phyloP scores from a whole-genome alignment of 495 filamentous ascomycete genomes.

The Cercophora sp. region DNA sequence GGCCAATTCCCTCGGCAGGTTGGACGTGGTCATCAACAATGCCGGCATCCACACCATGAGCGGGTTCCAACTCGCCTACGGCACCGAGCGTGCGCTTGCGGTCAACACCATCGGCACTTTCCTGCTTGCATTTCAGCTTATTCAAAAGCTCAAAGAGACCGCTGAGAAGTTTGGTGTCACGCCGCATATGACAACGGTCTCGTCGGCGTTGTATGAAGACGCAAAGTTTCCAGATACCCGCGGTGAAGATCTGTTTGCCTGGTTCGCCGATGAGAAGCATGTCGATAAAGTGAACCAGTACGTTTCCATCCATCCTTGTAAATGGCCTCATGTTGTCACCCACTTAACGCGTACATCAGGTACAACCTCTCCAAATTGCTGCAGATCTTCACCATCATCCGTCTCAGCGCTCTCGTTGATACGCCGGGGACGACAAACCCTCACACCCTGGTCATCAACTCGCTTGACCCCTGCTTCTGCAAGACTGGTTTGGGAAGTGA shows the following conservation, averaged over 20 bases:
- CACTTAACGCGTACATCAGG: no score
- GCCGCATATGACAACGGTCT: not conserved
- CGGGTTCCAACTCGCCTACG: not conserved
- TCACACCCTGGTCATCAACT: conserved; percentile 19
- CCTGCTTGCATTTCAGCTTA: not conserved
- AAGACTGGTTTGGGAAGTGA: conserved; percentile 8
- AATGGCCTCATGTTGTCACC: no score
- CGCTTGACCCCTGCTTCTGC: conserved; percentile 19
- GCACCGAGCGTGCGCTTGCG: not conserved
- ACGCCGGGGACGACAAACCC: not conserved
- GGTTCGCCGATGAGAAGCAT: not conserved
- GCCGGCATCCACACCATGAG: not conserved
- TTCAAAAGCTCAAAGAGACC: not conserved
- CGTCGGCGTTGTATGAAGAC: not conserved
- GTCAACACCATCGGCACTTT: not conserved
- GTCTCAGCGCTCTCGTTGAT: conserved; percentile 12
- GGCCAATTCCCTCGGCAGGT: not conserved
- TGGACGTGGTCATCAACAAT: not conserved
- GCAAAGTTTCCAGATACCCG: not conserved
- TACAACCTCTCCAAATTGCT: conserved; percentile 21
- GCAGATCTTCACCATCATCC: conserved; percentile 6
- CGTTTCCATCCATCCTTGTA: no score
- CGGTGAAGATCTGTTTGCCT: not conserved
- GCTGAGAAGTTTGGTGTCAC: not conserved
- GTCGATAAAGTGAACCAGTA: no score